A percentile compares a stretch with the other conserved stretches of the same genome.
Evolutionary conservation across 2,329 filamentous ascomycete genomes (phyloP).

Genomic region (Parasarocladium wereldwijsianum): DNA sequence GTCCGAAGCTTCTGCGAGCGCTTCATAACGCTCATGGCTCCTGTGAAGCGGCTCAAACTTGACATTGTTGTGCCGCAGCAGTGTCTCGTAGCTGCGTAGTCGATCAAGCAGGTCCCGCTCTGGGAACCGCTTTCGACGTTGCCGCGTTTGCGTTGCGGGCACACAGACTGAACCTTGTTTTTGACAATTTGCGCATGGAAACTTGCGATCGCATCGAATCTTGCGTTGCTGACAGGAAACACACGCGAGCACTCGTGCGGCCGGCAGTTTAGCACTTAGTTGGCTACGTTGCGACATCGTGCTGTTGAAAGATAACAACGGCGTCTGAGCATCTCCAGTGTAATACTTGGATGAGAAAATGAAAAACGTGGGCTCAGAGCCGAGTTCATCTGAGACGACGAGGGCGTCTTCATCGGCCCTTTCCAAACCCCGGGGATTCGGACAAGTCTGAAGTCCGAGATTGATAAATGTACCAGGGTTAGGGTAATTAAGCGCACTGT

Average conservation of each 20-base stretch:
- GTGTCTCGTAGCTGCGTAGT: slow-evolving; percentile 38
- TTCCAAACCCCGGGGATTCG: no score
- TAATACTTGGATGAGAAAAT: no score
- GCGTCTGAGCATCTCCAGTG: no score
- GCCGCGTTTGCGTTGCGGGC: slow-evolving; percentile 22
- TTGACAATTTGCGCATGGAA: slow-evolving; percentile 41
- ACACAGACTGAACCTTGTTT: slow-evolving; percentile 28
- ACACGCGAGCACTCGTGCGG: slow-evolving; percentile 29
- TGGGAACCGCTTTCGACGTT: slow-evolving; percentile 28
- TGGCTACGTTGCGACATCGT: no score
- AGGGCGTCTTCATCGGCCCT: no score
- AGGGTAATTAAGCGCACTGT: no score
- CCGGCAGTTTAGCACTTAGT: no score
- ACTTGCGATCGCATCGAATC: slow-evolving; percentile 44
- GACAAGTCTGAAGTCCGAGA: no score
- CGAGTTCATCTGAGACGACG: no score
- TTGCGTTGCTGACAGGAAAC: slow-evolving; percentile 50
- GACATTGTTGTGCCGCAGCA: slow-evolving; percentile 40
- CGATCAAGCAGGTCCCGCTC: slow-evolving; percentile 45
- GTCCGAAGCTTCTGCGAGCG: background rate
- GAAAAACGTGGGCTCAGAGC: no score
- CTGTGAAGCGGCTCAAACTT: slow-evolving; percentile 31
- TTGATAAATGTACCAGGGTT: no score
- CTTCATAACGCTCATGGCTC: slow-evolving; percentile 2
- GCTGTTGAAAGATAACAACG: no score